Conservation (phyloP, 352 stramenopile species). For the Phytophthora hybrid region DNA sequence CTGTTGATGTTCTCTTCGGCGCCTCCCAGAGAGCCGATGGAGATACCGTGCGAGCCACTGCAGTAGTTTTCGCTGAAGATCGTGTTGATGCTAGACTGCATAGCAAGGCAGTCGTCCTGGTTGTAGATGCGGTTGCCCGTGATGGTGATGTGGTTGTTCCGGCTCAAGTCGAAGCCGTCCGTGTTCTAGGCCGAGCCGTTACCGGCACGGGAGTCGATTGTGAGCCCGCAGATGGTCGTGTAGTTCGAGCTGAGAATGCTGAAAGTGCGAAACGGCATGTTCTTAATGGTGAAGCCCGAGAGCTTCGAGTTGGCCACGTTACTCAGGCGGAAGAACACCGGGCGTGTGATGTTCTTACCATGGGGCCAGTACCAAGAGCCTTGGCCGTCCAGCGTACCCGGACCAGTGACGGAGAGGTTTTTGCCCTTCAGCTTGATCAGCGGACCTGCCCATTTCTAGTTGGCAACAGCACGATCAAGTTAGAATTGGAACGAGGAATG, state of each 20-base stretch:
- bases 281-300: conserved; percentile 42
- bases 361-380: conserved; percentile 43
- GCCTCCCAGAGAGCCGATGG: conserved; percentile 45
- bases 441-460: conserved; percentile 31
- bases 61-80: conserved; percentile 32
- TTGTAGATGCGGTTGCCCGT: conserved; percentile 9
- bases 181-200: conserved; percentile 14
- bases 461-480: background rate
- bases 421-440: conserved; percentile 33
- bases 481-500: background rate
- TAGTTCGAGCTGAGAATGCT: conserved; percentile 30
- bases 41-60: conserved; percentile 35
- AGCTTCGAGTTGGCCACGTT: conserved; percentile 24
- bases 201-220: conserved; percentile 15
- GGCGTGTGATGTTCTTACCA: conserved; percentile 23
- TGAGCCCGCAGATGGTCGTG: conserved; percentile 23
- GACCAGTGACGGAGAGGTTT: conserved; percentile 23
- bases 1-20: conserved; percentile 14
- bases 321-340: conserved; percentile 37
- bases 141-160: conserved; percentile 14
- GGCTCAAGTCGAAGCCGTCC: conserved; percentile 12
- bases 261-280: conserved; percentile 43
- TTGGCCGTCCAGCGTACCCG: conserved; percentile 39
- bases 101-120: conserved; percentile 15
- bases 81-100: conserved; percentile 13